Percentiles rank a stretch among this genome's conserved stretches.
Conservation (phyloP, 2,329 filamentous ascomycete genomes). For the Epichloe scottii region DNA sequence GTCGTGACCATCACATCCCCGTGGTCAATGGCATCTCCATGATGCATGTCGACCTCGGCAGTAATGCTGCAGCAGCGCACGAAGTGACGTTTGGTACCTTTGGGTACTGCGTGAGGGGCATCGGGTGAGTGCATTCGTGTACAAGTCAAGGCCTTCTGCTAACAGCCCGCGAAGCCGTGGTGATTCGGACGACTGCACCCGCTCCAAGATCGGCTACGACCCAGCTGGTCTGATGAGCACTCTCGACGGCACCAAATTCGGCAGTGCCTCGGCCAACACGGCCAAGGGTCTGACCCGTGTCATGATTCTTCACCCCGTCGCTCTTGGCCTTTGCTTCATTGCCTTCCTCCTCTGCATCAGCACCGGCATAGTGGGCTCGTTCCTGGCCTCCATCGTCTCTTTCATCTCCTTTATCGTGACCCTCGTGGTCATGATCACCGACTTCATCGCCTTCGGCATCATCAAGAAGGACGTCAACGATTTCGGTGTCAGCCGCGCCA, state of each 20-base stretch:
- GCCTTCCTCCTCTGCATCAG: slow-evolving; percentile 43
- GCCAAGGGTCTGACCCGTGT: slow-evolving; percentile 39
- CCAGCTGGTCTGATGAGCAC: slow-evolving; percentile 31
- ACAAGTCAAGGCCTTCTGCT: background rate
- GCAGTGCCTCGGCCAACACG: slow-evolving; percentile 29
- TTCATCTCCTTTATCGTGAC: slow-evolving; percentile 38
- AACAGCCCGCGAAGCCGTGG: slow-evolving; percentile 3
- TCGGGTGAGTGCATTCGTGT: slow-evolving; percentile 12
- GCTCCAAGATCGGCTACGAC: slow-evolving; percentile 41
- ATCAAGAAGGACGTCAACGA: slow-evolving; percentile 41
- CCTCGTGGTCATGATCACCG: slow-evolving; percentile 36
- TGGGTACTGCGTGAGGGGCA: slow-evolving; percentile 37
- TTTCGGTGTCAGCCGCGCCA: slow-evolving; percentile 31
- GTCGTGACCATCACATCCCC: slow-evolving; percentile 47
- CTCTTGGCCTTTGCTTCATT: slow-evolving; percentile 43
- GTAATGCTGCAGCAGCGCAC: slow-evolving; percentile 19
- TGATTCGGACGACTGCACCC: slow-evolving; percentile 35
- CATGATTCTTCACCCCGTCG: slow-evolving; percentile 51
- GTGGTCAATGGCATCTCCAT: slow-evolving; percentile 43
- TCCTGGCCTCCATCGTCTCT: slow-evolving; percentile 37
- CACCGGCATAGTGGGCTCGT: slow-evolving; percentile 37
- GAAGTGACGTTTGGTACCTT: slow-evolving; percentile 46
- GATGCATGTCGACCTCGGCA: slow-evolving; percentile 35
- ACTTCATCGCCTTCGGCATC: slow-evolving; percentile 45
- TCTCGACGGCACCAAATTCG: slow-evolving; percentile 27